phyloP scores from a whole-genome alignment of 768 basidiomycete species.

The Phaeotremella skinneri region DNA sequence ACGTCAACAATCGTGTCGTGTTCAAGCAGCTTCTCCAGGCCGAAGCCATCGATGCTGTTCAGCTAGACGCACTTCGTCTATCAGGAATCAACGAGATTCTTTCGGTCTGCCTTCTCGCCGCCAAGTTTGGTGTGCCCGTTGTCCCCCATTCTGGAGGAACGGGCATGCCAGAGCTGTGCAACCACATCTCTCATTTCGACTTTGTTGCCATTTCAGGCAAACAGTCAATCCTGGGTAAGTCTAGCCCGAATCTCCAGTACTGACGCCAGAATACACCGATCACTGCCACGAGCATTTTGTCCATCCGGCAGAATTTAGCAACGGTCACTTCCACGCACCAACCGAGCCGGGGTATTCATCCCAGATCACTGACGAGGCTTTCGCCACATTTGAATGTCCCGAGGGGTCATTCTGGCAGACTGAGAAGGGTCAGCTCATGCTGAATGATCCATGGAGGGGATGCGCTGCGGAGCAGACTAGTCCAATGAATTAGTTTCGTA shows the following conservation, averaged over 20 bases:
- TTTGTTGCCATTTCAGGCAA: slow-evolving; percentile 31
- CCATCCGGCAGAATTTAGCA: slow-evolving; percentile 30
- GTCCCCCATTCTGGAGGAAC: slow-evolving; percentile 92
- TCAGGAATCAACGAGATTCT: slow-evolving; percentile 89
- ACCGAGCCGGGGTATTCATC: slow-evolving; percentile 30
- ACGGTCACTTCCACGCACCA: slow-evolving; percentile 25
- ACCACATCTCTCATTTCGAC: slow-evolving; percentile 37
- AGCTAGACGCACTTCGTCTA: slow-evolving; percentile 89
- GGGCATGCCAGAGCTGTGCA: slow-evolving; percentile 57
- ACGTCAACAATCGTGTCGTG: slow-evolving; percentile 85
- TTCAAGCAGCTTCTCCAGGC: slow-evolving; percentile 85
- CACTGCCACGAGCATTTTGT: slow-evolving; percentile 30
- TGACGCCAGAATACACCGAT: slow-evolving; percentile 10
- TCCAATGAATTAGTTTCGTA: slow-evolving; percentile 15
- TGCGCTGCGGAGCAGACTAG: slow-evolving; percentile 26
- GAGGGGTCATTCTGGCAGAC: slow-evolving; percentile 32
- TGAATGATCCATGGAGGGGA: slow-evolving; percentile 33
- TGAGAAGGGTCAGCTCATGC: slow-evolving; percentile 30
- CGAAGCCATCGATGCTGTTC: slow-evolving; percentile 84
- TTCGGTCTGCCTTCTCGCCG: slow-evolving; percentile 78
- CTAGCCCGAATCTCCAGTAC: slow-evolving; percentile 4
- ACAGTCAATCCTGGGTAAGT: slow-evolving; percentile 26
- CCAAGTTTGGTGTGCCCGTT: slow-evolving; percentile 69
- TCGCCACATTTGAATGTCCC: slow-evolving; percentile 29
- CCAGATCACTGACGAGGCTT: slow-evolving; percentile 26